Percentiles rank a stretch among this genome's conserved stretches.
Evolutionary conservation across 257 asterid genomes (phyloP).

Genomic region (Vinca minor): DNA sequence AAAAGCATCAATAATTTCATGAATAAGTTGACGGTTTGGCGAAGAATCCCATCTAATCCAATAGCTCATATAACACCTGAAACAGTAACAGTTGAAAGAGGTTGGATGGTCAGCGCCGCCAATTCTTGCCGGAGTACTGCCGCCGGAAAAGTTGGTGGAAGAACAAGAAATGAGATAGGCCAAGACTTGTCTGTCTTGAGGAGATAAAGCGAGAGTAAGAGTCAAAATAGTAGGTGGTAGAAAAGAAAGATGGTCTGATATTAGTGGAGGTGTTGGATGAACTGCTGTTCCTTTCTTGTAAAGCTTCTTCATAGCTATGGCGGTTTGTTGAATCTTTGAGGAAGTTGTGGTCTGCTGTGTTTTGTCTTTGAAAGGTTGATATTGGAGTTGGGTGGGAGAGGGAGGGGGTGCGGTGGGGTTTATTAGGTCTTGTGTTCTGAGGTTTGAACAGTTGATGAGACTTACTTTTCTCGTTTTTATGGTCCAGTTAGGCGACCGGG

Average conservation of each 20-base stretch:
- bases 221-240: constrained; percentile 33
- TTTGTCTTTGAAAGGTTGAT: not conserved
- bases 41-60: constrained; percentile 43
- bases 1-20: constrained; percentile 35
- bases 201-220: constrained; percentile 26
- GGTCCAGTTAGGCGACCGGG: not conserved
- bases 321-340: not conserved
- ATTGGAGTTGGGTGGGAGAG: no score
- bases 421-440: not conserved
- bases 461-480: not conserved
- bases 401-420: no score
- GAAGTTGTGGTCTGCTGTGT: not conserved
- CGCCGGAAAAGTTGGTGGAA: constrained; percentile 16
- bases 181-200: constrained; percentile 29
- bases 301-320: constrained; percentile 31
- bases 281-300: constrained; percentile 22
- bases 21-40: constrained; percentile 38
- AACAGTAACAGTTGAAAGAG: constrained; percentile 29
- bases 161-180: constrained; percentile 31
- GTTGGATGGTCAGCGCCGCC: constrained; percentile 18
- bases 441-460: constrained; percentile 9
- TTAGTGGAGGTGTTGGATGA: constrained; percentile 25
- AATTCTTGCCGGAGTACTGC: not conserved
- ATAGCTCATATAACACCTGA: constrained; percentile 33
- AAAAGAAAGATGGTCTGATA: constrained; percentile 30